Evolutionary conservation across 2,329 filamentous ascomycete species (phyloP).

Genomic region (Aureobasidium melanogenum): DNA sequence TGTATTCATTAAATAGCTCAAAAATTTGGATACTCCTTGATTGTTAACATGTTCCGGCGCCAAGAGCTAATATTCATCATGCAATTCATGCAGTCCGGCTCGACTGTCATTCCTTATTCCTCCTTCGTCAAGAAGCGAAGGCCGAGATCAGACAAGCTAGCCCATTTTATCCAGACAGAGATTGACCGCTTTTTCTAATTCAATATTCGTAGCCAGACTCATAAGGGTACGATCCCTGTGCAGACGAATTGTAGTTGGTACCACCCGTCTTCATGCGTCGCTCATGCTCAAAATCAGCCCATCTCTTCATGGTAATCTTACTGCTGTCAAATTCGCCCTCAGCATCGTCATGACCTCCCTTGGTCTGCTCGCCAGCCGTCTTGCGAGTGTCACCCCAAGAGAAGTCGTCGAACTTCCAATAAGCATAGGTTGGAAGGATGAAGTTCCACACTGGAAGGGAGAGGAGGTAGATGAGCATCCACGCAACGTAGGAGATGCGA

Average conservation of each 20-base stretch:
- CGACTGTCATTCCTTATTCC: background rate
- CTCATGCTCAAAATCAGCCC: constrained; percentile 86
- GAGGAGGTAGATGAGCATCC: constrained; percentile 94
- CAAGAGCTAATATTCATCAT: background rate
- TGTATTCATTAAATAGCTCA: background rate
- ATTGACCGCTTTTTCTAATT: background rate
- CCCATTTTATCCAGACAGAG: background rate
- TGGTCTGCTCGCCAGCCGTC: constrained; percentile 80
- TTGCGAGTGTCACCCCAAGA: constrained; percentile 98
- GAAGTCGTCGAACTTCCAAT: constrained; percentile 99
- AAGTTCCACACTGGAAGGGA: constrained; percentile 98
- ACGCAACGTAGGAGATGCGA: constrained; percentile 80
- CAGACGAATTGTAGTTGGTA: background rate
- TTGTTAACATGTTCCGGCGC: background rate
- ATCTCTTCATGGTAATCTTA: constrained; percentile 99
- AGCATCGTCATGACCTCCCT: constrained; percentile 60
- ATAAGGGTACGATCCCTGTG: background rate
- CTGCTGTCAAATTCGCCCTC: constrained; percentile 97
- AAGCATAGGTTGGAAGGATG: constrained; percentile 83
- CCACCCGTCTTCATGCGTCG: constrained; percentile 16
- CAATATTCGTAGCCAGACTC: background rate
- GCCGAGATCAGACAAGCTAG: background rate
- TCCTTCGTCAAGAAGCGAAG: background rate
- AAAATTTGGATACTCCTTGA: background rate
- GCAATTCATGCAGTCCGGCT: background rate